These are phyloP conservation scores for Penicillium psychrosexuale DNA, from an alignment of 2,329 filamentous ascomycete species.

Conservation along the genomic window DNA sequence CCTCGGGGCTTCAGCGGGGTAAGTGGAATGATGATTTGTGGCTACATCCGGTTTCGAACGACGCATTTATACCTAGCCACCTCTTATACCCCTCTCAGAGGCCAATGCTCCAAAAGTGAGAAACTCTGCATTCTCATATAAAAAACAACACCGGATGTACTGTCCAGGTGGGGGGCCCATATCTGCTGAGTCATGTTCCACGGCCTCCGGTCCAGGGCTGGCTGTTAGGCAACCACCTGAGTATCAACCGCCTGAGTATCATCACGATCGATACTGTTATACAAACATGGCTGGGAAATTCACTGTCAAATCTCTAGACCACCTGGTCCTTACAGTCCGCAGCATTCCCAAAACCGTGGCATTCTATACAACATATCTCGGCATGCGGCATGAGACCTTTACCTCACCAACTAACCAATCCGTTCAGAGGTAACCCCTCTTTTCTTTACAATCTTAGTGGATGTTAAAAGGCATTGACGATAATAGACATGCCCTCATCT, in stretches of 20 bases:
- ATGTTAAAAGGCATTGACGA: conserved; percentile 7
- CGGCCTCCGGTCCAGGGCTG: neutral
- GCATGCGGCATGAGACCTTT: conserved; percentile 57
- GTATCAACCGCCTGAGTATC: too few relatives aligned
- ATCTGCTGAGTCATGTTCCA: neutral
- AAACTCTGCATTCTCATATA: neutral
- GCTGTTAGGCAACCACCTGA: neutral
- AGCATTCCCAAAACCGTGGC: conserved; percentile 49
- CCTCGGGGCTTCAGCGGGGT: neutral
- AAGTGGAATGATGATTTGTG: neutral
- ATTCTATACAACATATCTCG: conserved; percentile 57
- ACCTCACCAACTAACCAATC: conserved; percentile 38
- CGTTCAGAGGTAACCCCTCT: conserved; percentile 20
- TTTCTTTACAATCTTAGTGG: neutral
- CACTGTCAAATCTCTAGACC: conserved; percentile 52
- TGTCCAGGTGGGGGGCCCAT: neutral
- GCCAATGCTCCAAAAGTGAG: neutral
- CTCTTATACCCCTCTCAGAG: neutral
- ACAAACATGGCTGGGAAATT: conserved; percentile 18
- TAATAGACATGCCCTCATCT: conserved; percentile 53
- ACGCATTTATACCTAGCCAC: neutral
- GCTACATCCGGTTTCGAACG: neutral
- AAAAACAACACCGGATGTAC: neutral
- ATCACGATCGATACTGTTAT: neutral
- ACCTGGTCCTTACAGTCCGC: conserved; percentile 59